Base-by-base conservation (phyloP, 1,139 yeast species). In the Blastobotrys ciferrii region DNA sequence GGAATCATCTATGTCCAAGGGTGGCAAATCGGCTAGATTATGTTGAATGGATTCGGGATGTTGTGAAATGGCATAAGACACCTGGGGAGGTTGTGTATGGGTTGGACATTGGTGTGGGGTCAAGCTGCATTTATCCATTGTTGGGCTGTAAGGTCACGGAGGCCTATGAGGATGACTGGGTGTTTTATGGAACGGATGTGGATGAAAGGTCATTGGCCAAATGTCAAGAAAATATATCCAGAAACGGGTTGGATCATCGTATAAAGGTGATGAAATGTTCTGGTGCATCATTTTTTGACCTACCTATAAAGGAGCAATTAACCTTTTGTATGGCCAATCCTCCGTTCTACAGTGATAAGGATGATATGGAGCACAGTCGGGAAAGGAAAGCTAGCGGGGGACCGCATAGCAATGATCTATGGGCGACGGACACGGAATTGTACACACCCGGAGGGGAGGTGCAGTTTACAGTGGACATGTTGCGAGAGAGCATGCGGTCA, bases 251-350 rank as follows among this genome's bases (percentile, higher is more conserved):
- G 7, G 42, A 23, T 9, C 38, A 36, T 13, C 39, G 53, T 3
- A 47, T 55, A n/a, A n/a, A 42, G 14, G 19, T 49, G 5, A 19
- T 39, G 13, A 39, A 42, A 6, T 14, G 38, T 12, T 33, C 38
- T 14, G 28, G 28, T 9, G 9, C 28, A 9, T 23, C 28, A 23
- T 33, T 14, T 17, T 33, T 33, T 17, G 46, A 30, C 4, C 52
- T 12, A 7, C 47, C 1, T 23, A 46, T n/a, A n/a, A 30, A 43
- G 18, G 36, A 31, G 40, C 31, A 14, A 45, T 40, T n/a, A 42
- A 40, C 56, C n/a, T 69, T 73, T 45, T 61, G 67, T 6, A 61
- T 74, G 54, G 73, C 78, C 52, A 75, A 75, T 49, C 79, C 79
- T 11, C 79, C 79, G 1, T 75, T 75, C 49, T 75, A 73, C 53